Percentiles rank a stretch among this genome's conserved stretches.
These are phyloP conservation scores for Cryptosporidium baileyi DNA, from an alignment of 169 alveolate genomes.

Conservation along the genomic window DNA sequence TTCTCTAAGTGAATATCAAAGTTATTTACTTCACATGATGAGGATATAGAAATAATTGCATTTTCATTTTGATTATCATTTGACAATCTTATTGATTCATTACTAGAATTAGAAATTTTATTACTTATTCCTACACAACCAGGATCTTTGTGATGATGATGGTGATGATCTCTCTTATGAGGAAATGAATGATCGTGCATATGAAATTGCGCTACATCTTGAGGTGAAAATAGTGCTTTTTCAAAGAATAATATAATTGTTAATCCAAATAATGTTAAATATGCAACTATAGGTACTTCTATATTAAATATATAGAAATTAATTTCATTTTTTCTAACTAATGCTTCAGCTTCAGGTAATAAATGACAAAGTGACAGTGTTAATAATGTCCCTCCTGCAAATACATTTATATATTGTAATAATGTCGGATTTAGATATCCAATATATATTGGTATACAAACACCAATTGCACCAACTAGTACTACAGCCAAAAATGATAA, in stretches of 20 bases:
- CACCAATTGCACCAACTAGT: slow-evolving; percentile 52
- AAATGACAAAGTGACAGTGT: slow-evolving; percentile 54
- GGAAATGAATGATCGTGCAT: slow-evolving; percentile 70
- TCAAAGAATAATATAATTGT: slow-evolving; percentile 53
- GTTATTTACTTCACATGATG: slow-evolving; percentile 16
- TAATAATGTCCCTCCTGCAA: slow-evolving; percentile 61
- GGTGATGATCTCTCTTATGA: slow-evolving; percentile 65
- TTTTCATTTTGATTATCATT: not conserved
- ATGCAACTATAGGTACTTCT: slow-evolving; percentile 57
- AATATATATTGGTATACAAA: slow-evolving; percentile 55
- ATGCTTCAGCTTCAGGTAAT: slow-evolving; percentile 52
- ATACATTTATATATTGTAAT: slow-evolving; percentile 62
- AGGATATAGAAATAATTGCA: not conserved
- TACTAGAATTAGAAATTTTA: not conserved
- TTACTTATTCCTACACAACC: slow-evolving; percentile 46
- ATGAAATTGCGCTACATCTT: slow-evolving; percentile 59
- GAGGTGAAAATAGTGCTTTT: slow-evolving; percentile 48
- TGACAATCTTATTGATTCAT: not conserved
- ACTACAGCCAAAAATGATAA: slow-evolving; percentile 21
- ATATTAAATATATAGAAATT: not conserved
- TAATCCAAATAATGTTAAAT: slow-evolving; percentile 47
- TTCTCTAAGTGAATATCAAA: not conserved
- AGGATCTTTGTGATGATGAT: slow-evolving; percentile 68
- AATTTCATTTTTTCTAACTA: slow-evolving; percentile 9
- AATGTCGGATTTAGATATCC: slow-evolving; percentile 51